Base-by-base conservation (phyloP, 169 alveolate species). In the Cryptosporidium tyzzeri region DNA sequence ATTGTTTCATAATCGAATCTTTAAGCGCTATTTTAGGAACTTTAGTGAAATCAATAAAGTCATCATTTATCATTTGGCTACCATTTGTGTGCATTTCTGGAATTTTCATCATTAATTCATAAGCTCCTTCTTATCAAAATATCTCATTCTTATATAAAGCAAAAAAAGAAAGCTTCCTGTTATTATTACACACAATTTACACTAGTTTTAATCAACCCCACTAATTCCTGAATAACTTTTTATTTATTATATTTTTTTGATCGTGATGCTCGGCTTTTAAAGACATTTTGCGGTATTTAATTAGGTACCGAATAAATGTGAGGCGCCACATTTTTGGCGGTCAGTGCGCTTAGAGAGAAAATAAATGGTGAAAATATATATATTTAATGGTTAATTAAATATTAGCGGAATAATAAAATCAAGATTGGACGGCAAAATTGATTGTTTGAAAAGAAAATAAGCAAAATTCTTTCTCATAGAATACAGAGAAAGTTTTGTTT, bases 1-100 rank as follows among this genome's bases (percentile, higher is more conserved):
- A 80, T 41, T 80, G 48, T 26, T 41, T 41, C 80, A 80, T 41
- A 12, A 80, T 80, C 1, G 51, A 31, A 3, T 65, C 75, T 16
- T 48, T 37, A 12, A 80, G 35, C 35, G 23, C 31, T 61, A 80
- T 10, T 29, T 48, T 80, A 10, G 89, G 89, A n/a, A 62, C 18
- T 16, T 23, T 37, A 23, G 37, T 31, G 26, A 62, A 59, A 16
- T 21, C 33, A 44, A n/a, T n/a, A 23, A 3, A n/a, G 37, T 35
- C 55, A 37, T 21, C 6, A 14, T 14, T 37, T 9, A 35, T n/a
- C 7, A 18, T 31, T 48, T 2, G 16, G 37, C 18, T 80, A 10
- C 3, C 12, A 12, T 73, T 3, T 73, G 71, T 51, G 86, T 71
- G 69, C 8, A 14, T n/a, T n/a, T 10, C 29, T 16, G 59, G 69